A percentile compares a stretch with the other conserved stretches of the same genome.
Conservation (phyloP, 2,329 filamentous ascomycete genomes). For the Fusarium ambrosium region DNA sequence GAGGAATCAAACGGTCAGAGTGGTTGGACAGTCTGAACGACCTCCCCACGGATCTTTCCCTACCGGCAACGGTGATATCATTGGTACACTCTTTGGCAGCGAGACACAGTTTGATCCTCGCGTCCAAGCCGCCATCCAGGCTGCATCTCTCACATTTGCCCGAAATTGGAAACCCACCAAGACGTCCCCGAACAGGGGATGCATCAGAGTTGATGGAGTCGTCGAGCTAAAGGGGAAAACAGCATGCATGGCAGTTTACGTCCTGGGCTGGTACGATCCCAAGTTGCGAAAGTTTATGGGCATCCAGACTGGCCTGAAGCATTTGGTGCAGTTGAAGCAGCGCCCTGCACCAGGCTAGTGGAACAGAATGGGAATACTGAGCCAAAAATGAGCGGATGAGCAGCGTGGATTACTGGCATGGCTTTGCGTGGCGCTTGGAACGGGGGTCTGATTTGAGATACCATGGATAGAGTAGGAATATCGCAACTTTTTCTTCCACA, state of each 20-base stretch:
- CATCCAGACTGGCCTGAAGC: conserved; percentile 59
- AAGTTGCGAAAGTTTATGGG: conserved; percentile 62
- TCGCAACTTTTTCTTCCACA: conserved; percentile 26
- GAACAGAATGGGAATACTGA: not conserved
- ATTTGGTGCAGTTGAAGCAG: conserved; percentile 58
- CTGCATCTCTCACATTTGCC: conserved; percentile 53
- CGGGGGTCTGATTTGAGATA: conserved; percentile 45
- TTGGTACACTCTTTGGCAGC: conserved; percentile 46
- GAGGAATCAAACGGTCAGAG: conserved; percentile 42
- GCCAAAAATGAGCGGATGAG: not conserved
- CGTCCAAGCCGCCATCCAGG: conserved; percentile 50
- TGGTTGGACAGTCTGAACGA: conserved; percentile 44
- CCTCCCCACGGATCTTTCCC: conserved; percentile 43
- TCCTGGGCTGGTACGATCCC: conserved; percentile 68
- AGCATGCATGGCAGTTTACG: conserved; percentile 64
- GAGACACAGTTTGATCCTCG: conserved; percentile 53
- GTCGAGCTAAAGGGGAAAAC: conserved; percentile 65
- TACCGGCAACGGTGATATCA: conserved; percentile 42
- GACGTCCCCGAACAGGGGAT: conserved; percentile 63
- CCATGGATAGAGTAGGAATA: conserved; percentile 44
- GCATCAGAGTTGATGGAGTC: conserved; percentile 66
- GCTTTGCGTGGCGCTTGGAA: conserved; percentile 47
- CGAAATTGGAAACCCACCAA: conserved; percentile 63
- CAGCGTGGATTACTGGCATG: conserved; percentile 25
- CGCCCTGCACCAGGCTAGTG: conserved; percentile 50